Percentiles rank a stretch among this genome's conserved stretches.
Evolutionary conservation across 2,329 filamentous ascomycete species (phyloP).

Genomic region (Harringtonia lauricola): DNA sequence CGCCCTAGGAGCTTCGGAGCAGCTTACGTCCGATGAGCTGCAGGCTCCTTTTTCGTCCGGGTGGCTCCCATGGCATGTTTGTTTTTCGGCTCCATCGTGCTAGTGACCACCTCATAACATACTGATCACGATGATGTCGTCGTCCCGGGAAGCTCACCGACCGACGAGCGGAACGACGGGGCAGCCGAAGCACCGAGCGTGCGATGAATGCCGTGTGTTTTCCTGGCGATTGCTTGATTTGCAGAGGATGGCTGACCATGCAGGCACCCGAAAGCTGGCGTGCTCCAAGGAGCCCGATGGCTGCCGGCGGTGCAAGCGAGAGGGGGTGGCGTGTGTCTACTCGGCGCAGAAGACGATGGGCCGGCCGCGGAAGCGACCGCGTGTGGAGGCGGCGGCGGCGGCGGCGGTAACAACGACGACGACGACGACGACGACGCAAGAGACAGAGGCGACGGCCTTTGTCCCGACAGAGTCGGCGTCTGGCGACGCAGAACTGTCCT

Average conservation of each 20-base stretch:
- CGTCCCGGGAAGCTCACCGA: no score
- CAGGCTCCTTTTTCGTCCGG: background rate
- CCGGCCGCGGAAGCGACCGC: slow-evolving; percentile 46
- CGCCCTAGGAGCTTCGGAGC: no score
- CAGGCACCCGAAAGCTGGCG: slow-evolving; percentile 52
- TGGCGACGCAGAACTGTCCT: background rate
- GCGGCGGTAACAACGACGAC: background rate
- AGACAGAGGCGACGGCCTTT: background rate
- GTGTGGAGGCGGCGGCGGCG: slow-evolving; percentile 15
- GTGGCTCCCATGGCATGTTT: no score
- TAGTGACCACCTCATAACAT: no score
- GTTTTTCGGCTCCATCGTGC: no score
- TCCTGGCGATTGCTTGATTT: background rate
- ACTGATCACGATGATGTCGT: no score
- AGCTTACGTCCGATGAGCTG: background rate
- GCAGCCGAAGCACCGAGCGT: slow-evolving; percentile 44
- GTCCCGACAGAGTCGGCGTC: no score
- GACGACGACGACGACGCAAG: background rate
- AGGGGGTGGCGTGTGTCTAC: slow-evolving; percentile 48
- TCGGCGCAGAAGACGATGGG: slow-evolving; percentile 58
- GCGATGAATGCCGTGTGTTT: slow-evolving; percentile 55
- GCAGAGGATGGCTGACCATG: background rate
- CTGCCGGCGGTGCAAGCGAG: slow-evolving; percentile 46
- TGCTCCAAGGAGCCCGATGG: slow-evolving; percentile 52
- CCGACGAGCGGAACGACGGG: background rate